A percentile compares a stretch with the other conserved stretches of the same genome.
Conservation (phyloP, 345 rosid genomes). For the Gossypium ekmanianum region DNA sequence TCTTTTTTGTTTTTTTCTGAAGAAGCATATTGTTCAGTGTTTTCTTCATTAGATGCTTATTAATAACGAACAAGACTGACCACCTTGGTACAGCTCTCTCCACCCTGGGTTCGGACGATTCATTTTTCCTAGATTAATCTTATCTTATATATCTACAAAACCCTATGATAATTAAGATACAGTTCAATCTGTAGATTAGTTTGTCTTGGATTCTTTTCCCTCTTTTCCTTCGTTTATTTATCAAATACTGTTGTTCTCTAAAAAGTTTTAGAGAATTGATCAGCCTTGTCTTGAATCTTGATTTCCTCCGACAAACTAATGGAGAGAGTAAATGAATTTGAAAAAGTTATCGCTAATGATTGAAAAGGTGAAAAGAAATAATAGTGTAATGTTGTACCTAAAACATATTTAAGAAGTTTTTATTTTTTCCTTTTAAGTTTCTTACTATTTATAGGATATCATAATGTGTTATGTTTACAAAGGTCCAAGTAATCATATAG, state of each 20-base stretch:
- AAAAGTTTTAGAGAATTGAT: not conserved
- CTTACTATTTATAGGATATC: not conserved
- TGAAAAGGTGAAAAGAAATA: not conserved
- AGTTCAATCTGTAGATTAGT: not conserved
- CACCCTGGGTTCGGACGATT: too few relatives aligned
- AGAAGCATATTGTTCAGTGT: not conserved
- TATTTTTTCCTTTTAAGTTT: not conserved
- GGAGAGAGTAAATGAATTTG: not conserved
- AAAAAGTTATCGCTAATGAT: not conserved
- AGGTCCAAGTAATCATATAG: not conserved
- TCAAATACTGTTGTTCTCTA: not conserved
- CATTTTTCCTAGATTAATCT: too few relatives aligned
- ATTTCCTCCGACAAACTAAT: not conserved
- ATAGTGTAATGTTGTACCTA: not conserved
- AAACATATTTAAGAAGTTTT: slow-evolving; percentile 1
- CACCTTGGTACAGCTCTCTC: too few relatives aligned
- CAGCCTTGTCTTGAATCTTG: not conserved
- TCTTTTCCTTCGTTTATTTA: not conserved
- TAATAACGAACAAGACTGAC: not conserved
- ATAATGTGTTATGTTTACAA: not conserved
- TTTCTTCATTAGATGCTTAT: not conserved
- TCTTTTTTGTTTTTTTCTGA: not conserved
- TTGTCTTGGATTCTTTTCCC: not conserved
- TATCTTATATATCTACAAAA: not conserved
- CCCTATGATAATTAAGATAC: not conserved